These are phyloP conservation scores for Flaveria trinervia DNA, from an alignment of 129 eudicot genomes.

Conservation along the genomic window DNA sequence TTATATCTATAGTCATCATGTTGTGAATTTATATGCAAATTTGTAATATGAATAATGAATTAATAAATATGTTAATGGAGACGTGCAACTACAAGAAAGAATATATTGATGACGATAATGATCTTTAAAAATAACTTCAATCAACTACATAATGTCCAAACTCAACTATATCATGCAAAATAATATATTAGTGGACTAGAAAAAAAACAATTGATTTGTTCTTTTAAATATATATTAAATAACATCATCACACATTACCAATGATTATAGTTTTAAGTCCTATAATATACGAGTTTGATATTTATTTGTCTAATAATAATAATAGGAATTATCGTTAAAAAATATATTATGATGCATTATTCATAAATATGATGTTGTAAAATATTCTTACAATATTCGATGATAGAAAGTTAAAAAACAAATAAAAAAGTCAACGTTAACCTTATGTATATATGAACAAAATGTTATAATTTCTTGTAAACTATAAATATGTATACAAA, in stretches of 20 bases:
- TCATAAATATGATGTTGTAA: no score
- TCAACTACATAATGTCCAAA: neutral
- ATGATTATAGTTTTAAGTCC: no score
- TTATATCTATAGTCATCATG: neutral
- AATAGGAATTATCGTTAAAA: no score
- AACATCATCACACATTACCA: neutral
- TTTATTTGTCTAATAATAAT: no score
- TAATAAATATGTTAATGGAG: conserved; percentile 3
- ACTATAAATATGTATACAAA: no score
- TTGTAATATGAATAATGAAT: neutral
- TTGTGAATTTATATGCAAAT: neutral
- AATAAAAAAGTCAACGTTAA: no score
- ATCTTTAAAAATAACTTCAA: conserved; percentile 9
- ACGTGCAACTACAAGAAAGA: conserved; percentile 10
- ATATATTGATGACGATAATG: conserved; percentile 10
- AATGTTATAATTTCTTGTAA: no score
- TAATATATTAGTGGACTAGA: neutral
- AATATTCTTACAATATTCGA: neutral
- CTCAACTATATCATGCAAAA: neutral
- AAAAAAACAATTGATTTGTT: neutral
- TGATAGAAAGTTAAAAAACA: no score
- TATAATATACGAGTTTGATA: no score
- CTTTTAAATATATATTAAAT: neutral
- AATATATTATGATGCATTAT: no score
- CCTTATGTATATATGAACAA: no score